Conservation (phyloP, 495 filamentous ascomycete genomes). For the Sporormia fimetaria region DNA sequence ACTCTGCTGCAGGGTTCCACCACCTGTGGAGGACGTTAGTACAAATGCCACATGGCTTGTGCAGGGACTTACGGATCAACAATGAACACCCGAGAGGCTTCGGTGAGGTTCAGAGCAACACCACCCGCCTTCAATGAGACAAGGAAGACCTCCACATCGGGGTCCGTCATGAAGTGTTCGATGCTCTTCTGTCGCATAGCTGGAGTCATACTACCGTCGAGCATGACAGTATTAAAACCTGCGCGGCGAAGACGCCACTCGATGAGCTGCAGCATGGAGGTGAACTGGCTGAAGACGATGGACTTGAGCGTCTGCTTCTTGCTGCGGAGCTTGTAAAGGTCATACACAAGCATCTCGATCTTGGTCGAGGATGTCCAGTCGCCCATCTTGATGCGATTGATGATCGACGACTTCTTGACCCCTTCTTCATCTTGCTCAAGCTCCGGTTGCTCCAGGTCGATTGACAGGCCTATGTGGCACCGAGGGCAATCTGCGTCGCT, state of each 20-base stretch:
- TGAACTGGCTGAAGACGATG: constrained; percentile 63
- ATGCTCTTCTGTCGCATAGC: constrained; percentile 85
- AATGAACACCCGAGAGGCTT: constrained; percentile 88
- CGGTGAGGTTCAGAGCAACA: constrained; percentile 87
- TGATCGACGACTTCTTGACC: constrained; percentile 89
- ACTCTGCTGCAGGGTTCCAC: constrained; percentile 97
- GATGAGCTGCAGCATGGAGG: constrained; percentile 63
- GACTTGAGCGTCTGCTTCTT: constrained; percentile 89
- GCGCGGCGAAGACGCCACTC: constrained; percentile 93
- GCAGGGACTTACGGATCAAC: constrained; percentile 66
- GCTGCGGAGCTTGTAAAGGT: constrained; percentile 75
- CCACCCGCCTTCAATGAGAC: constrained; percentile 93
- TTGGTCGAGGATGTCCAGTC: constrained; percentile 96
- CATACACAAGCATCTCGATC: constrained; percentile 90
- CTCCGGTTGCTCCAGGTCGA: constrained; percentile 87
- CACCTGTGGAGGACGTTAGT: constrained; percentile 43
- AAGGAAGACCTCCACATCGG: constrained; percentile 85
- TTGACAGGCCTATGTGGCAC: constrained; percentile 79
- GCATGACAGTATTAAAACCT: constrained; percentile 94
- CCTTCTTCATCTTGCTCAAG: constrained; percentile 74
- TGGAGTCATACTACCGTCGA: constrained; percentile 91
- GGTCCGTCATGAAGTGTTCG: constrained; percentile 86
- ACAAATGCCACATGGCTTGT: not conserved
- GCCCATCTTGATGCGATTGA: constrained; percentile 94
- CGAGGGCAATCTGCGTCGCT: constrained; percentile 69